Conservation (phyloP, 139 green algal species). For the Asterochloris erici region DNA sequence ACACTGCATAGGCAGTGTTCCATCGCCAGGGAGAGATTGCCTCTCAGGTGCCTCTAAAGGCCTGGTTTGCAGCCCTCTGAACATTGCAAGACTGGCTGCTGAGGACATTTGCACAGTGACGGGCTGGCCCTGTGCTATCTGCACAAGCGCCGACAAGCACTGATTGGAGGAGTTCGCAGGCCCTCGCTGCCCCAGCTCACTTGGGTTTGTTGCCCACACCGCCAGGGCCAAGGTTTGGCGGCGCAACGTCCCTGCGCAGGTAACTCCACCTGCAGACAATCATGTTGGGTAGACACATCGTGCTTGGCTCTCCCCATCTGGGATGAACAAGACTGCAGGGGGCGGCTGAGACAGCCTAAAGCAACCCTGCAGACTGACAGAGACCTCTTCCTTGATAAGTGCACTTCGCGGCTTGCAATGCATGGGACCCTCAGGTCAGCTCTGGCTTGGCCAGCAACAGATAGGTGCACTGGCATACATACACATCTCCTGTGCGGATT, state of each 20-base stretch:
- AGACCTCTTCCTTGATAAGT: neutral
- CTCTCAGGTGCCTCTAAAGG: too few relatives aligned
- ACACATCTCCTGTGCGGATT: neutral
- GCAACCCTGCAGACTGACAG: neutral
- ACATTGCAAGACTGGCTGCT: neutral
- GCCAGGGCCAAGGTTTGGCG: neutral
- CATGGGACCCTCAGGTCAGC: neutral
- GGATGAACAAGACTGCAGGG: neutral
- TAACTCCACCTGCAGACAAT: slow-evolving; percentile 8
- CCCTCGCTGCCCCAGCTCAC: neutral
- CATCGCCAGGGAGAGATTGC: too few relatives aligned
- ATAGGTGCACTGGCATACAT: too few relatives aligned
- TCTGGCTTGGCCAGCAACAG: too few relatives aligned
- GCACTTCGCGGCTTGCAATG: neutral
- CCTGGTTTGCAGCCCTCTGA: too few relatives aligned
- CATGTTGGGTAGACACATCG: neutral
- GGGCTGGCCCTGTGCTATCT: neutral
- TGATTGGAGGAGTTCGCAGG: neutral
- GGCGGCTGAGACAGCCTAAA: neutral
- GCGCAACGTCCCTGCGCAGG: slow-evolving; percentile 2
- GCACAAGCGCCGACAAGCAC: neutral
- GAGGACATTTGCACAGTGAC: neutral
- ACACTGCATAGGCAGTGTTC: too few relatives aligned
- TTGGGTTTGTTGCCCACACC: neutral
- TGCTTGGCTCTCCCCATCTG: neutral